Percentiles rank a stretch among this genome's conserved stretches.
Evolutionary conservation across 306 rosid genomes (phyloP).

Genomic region (Gynostemma pentaphyllum): DNA sequence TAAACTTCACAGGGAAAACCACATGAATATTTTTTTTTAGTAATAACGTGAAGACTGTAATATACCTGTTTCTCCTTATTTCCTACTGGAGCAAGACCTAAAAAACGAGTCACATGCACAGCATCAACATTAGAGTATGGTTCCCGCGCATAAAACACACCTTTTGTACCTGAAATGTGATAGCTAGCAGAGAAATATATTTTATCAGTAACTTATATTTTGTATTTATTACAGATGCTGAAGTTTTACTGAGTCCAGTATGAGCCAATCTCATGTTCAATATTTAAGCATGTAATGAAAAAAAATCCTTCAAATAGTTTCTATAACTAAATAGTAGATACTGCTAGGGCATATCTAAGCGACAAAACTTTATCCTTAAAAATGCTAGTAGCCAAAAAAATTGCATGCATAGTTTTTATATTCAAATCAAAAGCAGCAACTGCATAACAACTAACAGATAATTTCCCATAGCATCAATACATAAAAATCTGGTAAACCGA

Average conservation of each 20-base stretch:
- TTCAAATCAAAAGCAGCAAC: neutral
- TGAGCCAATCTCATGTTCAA: neutral
- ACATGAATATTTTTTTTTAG: too few relatives aligned
- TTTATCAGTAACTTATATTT: constrained; percentile 14
- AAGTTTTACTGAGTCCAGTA: neutral
- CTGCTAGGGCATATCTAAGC: neutral
- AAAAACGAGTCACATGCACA: constrained; percentile 84
- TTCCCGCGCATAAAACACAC: constrained; percentile 75
- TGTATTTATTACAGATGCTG: neutral
- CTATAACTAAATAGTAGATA: neutral
- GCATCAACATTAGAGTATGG: constrained; percentile 82
- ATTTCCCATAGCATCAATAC: neutral
- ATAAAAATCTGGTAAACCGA: neutral
- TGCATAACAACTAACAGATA: neutral
- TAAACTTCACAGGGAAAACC: neutral
- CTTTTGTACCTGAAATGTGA: constrained; percentile 87
- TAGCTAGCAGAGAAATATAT: constrained; percentile 43
- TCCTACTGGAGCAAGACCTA: constrained; percentile 91
- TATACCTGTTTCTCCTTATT: constrained; percentile 88
- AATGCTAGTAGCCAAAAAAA: neutral
- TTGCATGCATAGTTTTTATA: neutral
- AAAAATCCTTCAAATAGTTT: neutral
- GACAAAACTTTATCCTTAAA: neutral
- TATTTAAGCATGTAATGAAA: neutral
- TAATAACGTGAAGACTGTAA: neutral